Base-by-base conservation (phyloP, 805 yeast genomes). In the Lipomyces sp. region DNA sequence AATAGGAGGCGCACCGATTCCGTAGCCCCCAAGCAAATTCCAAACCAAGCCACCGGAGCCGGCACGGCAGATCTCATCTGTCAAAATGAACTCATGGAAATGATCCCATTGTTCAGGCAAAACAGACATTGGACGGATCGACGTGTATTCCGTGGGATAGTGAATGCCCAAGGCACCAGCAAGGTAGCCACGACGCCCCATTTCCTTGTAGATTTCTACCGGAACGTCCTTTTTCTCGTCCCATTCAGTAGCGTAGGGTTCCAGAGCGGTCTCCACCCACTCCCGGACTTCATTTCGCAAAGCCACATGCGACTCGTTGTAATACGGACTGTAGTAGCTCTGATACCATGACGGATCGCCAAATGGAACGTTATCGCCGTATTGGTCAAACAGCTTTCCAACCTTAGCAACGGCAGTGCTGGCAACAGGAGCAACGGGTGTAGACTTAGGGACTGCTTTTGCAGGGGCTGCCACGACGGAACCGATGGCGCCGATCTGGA, bases 221-320 rank as follows among this genome's bases (percentile, higher is more conserved):
- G 64, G 64, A 19, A 72, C 62, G 41, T 62, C 72, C 33, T 68
- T 69, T 33, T 49, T 61, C 49, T 57, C 72, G 46, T 71, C 75
- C 75, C 75, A 71, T 45, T 71, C 75, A 45, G 69, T 73, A 5
- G 67, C 73, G 43, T 62, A 62, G n/a, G 75, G 75, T 47, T 57
- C 65, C 39, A 72, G 59, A 50, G 54, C 62, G 57, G 68, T 65
- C 24, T 69, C 71, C 23, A 67, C 71, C 63, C 71, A 71, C 37
- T 48, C 66, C 14, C 74, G 67, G 24, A 72, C 70, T 56, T 71
- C 74, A 39, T 60, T 60, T 2, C 75, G 68, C 26, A 71, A 62
- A 2, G 72, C 73, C 39, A 55, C 61, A 52, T 71, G 75, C 13
- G 74, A 61, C 55, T 67, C 72, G 52, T 70, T 68, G 62, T 63